These are phyloP conservation scores for Quercus aquifolioides DNA, from an alignment of 306 rosid genomes.

Conservation along the genomic window DNA sequence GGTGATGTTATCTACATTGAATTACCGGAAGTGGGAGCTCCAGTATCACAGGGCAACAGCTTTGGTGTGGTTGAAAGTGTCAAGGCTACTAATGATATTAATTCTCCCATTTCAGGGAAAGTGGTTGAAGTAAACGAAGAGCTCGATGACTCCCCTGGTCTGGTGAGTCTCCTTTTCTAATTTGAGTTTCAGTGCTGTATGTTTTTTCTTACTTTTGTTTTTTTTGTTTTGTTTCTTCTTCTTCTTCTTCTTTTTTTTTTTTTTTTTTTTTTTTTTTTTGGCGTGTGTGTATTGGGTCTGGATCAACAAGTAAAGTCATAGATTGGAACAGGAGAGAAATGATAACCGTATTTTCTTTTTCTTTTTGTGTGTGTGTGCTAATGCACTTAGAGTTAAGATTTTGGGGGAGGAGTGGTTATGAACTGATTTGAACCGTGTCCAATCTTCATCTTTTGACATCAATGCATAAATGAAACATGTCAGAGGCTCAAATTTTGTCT, in stretches of 20 bases:
- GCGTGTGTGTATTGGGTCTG: background rate
- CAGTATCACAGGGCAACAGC: constrained; percentile 56
- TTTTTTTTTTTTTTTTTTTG: no score
- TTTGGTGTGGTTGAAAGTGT: constrained; percentile 96
- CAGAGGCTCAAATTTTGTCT: background rate
- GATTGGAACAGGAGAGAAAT: background rate
- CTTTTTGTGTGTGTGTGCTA: no score
- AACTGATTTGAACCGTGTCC: no score
- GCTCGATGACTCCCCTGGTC: constrained; percentile 73
- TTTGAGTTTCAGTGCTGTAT: background rate
- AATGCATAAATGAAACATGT: background rate
- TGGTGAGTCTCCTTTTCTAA: constrained; percentile 51
- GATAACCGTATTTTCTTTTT: background rate
- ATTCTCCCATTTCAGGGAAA: constrained; percentile 85
- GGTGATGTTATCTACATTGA: constrained; percentile 94
- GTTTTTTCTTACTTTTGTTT: no score
- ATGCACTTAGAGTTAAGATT: no score
- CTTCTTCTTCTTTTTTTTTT: no score
- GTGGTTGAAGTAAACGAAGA: constrained; percentile 63
- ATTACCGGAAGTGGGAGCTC: constrained; percentile 70
- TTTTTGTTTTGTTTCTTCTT: no score
- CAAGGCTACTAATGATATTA: constrained; percentile 87
- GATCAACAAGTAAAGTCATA: background rate
- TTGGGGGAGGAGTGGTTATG: no score
- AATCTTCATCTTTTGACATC: no score